These are phyloP conservation scores for Penicillium brasilianum DNA, from an alignment of 2,329 filamentous ascomycete genomes.

Conservation along the genomic window DNA sequence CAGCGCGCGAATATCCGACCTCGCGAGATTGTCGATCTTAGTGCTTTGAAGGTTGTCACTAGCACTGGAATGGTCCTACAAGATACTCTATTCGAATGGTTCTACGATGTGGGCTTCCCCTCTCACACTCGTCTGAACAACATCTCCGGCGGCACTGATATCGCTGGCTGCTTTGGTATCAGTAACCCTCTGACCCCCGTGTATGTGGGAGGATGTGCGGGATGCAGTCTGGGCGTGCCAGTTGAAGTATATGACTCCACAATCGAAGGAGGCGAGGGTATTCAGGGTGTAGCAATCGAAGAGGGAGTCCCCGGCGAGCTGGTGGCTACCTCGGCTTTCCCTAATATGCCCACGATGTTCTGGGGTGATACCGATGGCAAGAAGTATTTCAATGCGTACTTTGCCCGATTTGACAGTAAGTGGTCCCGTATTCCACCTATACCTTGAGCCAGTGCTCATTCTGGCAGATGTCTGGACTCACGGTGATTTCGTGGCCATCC, in stretches of 20 bases:
- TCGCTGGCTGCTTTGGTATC: slow-evolving; percentile 36
- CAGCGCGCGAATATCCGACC: slow-evolving; percentile 68
- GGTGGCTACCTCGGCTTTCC: slow-evolving; percentile 72
- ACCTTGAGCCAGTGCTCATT: not conserved
- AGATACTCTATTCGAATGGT: slow-evolving; percentile 79
- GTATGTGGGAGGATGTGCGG: slow-evolving; percentile 61
- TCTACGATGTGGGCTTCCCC: slow-evolving; percentile 75
- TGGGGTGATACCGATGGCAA: slow-evolving; percentile 59
- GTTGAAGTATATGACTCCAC: slow-evolving; percentile 64
- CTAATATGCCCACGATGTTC: slow-evolving; percentile 73
- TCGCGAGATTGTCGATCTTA: slow-evolving; percentile 66
- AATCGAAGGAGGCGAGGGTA: slow-evolving; percentile 33
- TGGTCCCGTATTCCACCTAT: not conserved
- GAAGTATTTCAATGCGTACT: slow-evolving; percentile 54
- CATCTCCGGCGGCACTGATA: slow-evolving; percentile 40
- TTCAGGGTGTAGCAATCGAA: slow-evolving; percentile 57
- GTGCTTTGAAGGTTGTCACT: slow-evolving; percentile 64
- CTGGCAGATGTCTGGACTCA: slow-evolving; percentile 74
- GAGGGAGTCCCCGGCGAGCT: slow-evolving; percentile 74
- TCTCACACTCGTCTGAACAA: slow-evolving; percentile 63
- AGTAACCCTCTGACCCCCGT: slow-evolving; percentile 72
- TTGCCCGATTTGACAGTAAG: slow-evolving; percentile 28
- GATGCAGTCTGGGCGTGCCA: slow-evolving; percentile 57
- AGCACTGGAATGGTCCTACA: slow-evolving; percentile 84
- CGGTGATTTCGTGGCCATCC: slow-evolving; percentile 76